phyloP scores from a whole-genome alignment of 208 protist species.

The Wallacemonas sp. region DNA sequence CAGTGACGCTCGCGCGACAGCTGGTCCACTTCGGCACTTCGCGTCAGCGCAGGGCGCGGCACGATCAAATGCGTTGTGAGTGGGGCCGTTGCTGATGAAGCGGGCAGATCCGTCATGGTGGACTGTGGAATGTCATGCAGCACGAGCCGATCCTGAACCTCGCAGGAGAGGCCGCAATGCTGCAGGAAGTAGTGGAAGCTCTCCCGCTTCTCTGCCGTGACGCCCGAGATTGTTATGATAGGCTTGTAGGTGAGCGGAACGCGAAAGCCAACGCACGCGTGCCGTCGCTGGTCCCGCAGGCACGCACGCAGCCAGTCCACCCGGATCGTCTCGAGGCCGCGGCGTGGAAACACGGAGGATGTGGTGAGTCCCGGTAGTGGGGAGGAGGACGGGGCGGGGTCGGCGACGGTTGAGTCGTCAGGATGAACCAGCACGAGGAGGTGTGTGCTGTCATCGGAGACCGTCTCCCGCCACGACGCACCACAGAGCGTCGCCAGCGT shows the following conservation, averaged over 20 bases:
- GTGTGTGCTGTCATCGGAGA: slow-evolving; percentile 52
- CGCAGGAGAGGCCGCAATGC: slow-evolving; percentile 25
- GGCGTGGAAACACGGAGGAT: slow-evolving; percentile 38
- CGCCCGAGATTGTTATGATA: slow-evolving; percentile 50
- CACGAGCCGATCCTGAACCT: slow-evolving; percentile 47
- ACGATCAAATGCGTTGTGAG: slow-evolving; percentile 64
- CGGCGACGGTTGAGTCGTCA: slow-evolving; percentile 15
- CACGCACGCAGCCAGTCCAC: slow-evolving; percentile 54
- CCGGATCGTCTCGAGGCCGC: slow-evolving; percentile 60
- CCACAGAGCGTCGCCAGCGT: slow-evolving; percentile 10
- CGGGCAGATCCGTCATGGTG: background rate
- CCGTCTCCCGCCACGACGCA: slow-evolving; percentile 4
- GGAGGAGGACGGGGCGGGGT: background rate
- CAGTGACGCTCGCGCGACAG: slow-evolving; percentile 6
- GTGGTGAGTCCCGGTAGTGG: slow-evolving; percentile 11
- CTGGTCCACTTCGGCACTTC: slow-evolving; percentile 7
- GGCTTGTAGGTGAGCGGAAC: slow-evolving; percentile 36
- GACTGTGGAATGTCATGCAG: slow-evolving; percentile 15
- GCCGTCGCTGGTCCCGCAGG: slow-evolving; percentile 26
- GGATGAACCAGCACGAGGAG: slow-evolving; percentile 30
- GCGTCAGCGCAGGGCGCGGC: slow-evolving; percentile 14
- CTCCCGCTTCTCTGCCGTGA: slow-evolving; percentile 31
- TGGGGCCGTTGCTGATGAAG: background rate
- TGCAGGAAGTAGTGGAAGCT: slow-evolving; percentile 28
- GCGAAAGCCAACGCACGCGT: slow-evolving; percentile 42